A percentile compares a stretch with the other conserved stretches of the same genome.
phyloP scores from a whole-genome alignment of 495 filamentous ascomycete species.

The Lophium mytilinum region DNA sequence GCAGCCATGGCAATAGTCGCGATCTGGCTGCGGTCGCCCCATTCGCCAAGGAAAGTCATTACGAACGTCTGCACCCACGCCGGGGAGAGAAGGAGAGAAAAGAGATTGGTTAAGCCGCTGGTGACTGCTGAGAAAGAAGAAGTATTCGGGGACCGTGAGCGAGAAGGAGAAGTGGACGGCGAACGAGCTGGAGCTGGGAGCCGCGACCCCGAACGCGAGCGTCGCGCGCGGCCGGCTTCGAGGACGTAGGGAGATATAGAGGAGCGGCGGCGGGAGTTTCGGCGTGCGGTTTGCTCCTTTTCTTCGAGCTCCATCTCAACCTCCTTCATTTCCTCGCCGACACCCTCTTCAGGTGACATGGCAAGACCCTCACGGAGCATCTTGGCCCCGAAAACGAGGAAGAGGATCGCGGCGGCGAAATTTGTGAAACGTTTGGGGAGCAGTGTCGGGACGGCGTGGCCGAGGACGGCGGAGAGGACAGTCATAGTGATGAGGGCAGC shows the following conservation, averaged over 20 bases:
- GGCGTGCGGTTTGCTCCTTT: slow-evolving; percentile 59
- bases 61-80: slow-evolving; percentile 98
- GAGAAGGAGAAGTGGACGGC: slow-evolving; percentile 52
- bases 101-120: slow-evolving; percentile 72
- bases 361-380: slow-evolving; percentile 80
- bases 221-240: slow-evolving; percentile 52
- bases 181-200: slow-evolving; percentile 53
- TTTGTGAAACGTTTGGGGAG: slow-evolving; percentile 84
- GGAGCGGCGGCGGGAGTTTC: slow-evolving; percentile 46
- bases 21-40: slow-evolving; percentile 96
- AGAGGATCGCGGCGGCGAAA: slow-evolving; percentile 73
- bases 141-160: slow-evolving; percentile 48
- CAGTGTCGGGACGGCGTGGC: slow-evolving; percentile 84
- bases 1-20: slow-evolving; percentile 99
- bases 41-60: slow-evolving; percentile 98
- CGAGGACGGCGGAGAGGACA: slow-evolving; percentile 88
- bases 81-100: slow-evolving; percentile 79
- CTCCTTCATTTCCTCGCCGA: slow-evolving; percentile 91
- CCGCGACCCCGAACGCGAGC: slow-evolving; percentile 51
- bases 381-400: slow-evolving; percentile 80
- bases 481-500: slow-evolving; percentile 88
- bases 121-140: slow-evolving; percentile 32
- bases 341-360: slow-evolving; percentile 82
- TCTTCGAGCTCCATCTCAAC: slow-evolving; percentile 92
- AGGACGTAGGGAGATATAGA: slow-evolving; percentile 55